Evolutionary conservation across 805 yeast species (phyloP).

Genomic region (Hyphopichia homilentoma): DNA sequence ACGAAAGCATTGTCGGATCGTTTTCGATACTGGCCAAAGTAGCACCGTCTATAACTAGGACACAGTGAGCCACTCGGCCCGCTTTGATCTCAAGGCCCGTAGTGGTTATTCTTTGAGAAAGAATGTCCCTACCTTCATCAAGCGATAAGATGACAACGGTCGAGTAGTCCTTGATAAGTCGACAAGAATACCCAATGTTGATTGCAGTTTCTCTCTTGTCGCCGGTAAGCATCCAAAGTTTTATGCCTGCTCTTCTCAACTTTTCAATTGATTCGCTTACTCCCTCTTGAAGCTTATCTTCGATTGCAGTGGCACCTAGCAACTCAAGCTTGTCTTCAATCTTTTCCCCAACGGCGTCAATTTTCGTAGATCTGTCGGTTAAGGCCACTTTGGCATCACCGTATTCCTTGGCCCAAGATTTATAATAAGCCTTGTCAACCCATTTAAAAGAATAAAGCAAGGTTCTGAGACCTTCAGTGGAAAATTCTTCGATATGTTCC

Average conservation of each 20-base stretch:
- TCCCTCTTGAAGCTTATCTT: slow-evolving; percentile 95
- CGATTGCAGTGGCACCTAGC: slow-evolving; percentile 94
- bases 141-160: slow-evolving; percentile 70
- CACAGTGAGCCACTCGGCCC: slow-evolving; percentile 88
- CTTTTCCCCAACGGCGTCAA: slow-evolving; percentile 68
- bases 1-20: slow-evolving; percentile 66
- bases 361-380: slow-evolving; percentile 56
- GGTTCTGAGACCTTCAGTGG: slow-evolving; percentile 92
- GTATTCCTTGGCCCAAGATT: slow-evolving; percentile 63
- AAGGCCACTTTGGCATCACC: slow-evolving; percentile 75
- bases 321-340: slow-evolving; percentile 69
- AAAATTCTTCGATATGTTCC: slow-evolving; percentile 89
- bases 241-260: slow-evolving; percentile 87
- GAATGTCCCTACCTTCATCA: slow-evolving; percentile 46
- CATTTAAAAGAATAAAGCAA: slow-evolving; percentile 78
- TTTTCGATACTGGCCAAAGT: slow-evolving; percentile 71
- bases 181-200: slow-evolving; percentile 93
- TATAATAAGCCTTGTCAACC: slow-evolving; percentile 57
- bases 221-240: slow-evolving; percentile 98
- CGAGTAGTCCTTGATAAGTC: slow-evolving; percentile 87
- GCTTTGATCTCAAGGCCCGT: slow-evolving; percentile 69
- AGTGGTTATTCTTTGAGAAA: slow-evolving; percentile 67
- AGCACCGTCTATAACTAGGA: slow-evolving; percentile 91
- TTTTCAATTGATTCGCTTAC: slow-evolving; percentile 94
- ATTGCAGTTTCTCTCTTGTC: slow-evolving; percentile 98